A percentile compares a stretch with the other conserved stretches of the same genome.
phyloP scores from a whole-genome alignment of 441 rosid species.

The Pelargonium australe region DNA sequence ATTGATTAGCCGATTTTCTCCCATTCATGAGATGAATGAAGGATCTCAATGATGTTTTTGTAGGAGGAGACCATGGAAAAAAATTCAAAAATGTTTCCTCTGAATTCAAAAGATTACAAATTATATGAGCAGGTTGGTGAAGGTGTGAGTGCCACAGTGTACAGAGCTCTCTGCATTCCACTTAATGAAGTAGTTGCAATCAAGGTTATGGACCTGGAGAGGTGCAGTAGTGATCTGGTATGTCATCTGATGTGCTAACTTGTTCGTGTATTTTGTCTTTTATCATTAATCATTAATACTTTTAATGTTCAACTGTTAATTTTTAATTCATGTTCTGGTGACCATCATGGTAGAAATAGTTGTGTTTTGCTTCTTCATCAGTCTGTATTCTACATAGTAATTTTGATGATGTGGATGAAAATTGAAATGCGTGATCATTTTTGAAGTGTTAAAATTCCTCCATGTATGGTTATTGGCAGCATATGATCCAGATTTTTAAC shows the following conservation, averaged over 20 bases:
- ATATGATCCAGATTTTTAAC: no score
- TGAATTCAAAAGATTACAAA: conserved; percentile 68
- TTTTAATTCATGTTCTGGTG: no score
- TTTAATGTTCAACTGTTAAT: no score
- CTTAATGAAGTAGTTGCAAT: conserved; percentile 82
- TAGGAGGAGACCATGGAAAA: conserved; percentile 46
- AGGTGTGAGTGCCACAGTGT: conserved; percentile 93
- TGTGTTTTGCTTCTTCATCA: no score
- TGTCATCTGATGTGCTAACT: conserved; percentile 12
- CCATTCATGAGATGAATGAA: no score
- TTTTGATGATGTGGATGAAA: no score
- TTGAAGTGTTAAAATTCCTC: no score
- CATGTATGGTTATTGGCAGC: no score
- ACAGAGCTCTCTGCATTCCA: conserved; percentile 88
- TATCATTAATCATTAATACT: not conserved
- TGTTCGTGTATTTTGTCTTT: conserved; percentile 15
- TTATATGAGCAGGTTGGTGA: conserved; percentile 92
- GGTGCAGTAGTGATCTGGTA: conserved; percentile 92
- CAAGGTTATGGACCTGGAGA: conserved; percentile 93
- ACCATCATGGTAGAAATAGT: no score
- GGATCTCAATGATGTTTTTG: conserved; percentile 29
- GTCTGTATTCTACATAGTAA: no score
- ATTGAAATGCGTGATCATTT: no score
- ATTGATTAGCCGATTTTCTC: no score
- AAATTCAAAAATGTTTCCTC: conserved; percentile 54